Percentiles rank a stretch among this genome's conserved stretches.
These are phyloP conservation scores for Venturia carpophila DNA, from an alignment of 2,329 filamentous ascomycete species.

Conservation along the genomic window DNA sequence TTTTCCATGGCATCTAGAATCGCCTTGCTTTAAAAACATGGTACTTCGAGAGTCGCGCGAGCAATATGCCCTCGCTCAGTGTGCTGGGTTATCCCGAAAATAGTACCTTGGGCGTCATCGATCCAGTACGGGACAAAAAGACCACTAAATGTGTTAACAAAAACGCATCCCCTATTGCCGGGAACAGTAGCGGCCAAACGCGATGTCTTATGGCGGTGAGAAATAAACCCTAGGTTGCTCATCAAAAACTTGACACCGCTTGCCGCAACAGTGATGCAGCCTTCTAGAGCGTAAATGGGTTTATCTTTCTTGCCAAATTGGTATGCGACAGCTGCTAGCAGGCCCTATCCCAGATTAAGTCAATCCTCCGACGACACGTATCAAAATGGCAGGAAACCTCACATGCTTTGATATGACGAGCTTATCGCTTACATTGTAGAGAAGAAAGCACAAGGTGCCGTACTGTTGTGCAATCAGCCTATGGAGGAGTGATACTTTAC, in stretches of 20 bases:
- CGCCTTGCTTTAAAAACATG: constrained; percentile 86
- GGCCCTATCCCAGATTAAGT: constrained; percentile 50
- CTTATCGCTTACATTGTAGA: constrained; percentile 80
- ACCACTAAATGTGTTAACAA: constrained; percentile 86
- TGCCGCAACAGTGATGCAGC: constrained; percentile 74
- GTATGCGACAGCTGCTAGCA: constrained; percentile 81
- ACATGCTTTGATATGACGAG: constrained; percentile 62
- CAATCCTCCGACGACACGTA: background rate
- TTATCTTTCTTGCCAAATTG: constrained; percentile 61
- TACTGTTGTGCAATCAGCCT: constrained; percentile 39
- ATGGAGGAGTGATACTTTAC: background rate
- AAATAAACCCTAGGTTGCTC: constrained; percentile 57
- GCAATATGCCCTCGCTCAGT: constrained; percentile 81
- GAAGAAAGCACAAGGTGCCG: constrained; percentile 79
- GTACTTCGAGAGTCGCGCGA: constrained; percentile 81
- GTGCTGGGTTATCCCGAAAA: constrained; percentile 35
- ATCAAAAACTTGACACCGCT: constrained; percentile 65
- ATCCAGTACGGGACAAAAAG: constrained; percentile 94
- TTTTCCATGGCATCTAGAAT: constrained; percentile 88
- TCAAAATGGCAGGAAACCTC: background rate
- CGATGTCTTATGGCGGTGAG: constrained; percentile 54
- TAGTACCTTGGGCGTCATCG: constrained; percentile 78
- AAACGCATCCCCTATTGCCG: constrained; percentile 74
- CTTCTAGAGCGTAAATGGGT: constrained; percentile 73
- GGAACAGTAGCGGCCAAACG: constrained; percentile 56